Evolutionary conservation across 345 rosid genomes (phyloP).

Genomic region (Laguncularia racemosa): DNA sequence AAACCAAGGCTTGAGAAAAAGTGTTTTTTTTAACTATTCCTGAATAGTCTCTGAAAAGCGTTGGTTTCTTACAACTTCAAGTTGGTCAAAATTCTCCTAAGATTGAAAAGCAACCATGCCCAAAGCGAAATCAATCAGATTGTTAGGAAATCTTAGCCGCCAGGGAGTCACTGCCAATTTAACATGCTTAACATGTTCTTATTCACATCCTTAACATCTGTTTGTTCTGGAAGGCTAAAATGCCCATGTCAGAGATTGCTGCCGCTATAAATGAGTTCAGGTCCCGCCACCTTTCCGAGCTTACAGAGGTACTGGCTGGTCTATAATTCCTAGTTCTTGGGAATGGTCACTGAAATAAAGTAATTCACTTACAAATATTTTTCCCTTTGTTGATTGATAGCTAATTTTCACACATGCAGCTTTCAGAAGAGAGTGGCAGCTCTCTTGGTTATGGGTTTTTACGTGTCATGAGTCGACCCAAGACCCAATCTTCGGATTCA

Average conservation of each 20-base stretch:
- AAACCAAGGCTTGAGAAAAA: not conserved
- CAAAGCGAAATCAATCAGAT: too few relatives aligned
- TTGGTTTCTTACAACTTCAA: too few relatives aligned
- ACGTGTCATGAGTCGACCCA: slow-evolving; percentile 53
- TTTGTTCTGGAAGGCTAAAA: slow-evolving; percentile 52
- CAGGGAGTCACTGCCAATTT: too few relatives aligned
- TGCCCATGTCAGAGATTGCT: slow-evolving; percentile 83
- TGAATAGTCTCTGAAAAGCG: too few relatives aligned
- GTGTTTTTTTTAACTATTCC: too few relatives aligned
- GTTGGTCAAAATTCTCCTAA: too few relatives aligned
- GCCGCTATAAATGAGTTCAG: slow-evolving; percentile 88
- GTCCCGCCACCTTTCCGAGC: slow-evolving; percentile 90
- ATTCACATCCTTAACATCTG: not conserved
- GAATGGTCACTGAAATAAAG: too few relatives aligned
- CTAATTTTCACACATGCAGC: slow-evolving; percentile 32
- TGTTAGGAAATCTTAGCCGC: too few relatives aligned
- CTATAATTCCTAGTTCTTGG: slow-evolving; percentile 1
- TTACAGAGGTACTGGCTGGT: slow-evolving; percentile 62
- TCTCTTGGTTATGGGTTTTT: slow-evolving; percentile 95
- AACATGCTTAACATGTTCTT: too few relatives aligned
- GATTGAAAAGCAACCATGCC: too few relatives aligned
- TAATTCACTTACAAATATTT: not conserved
- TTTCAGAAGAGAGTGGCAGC: slow-evolving; percentile 78
- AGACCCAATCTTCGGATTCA: slow-evolving; percentile 41
- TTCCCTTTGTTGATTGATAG: not conserved